These are phyloP conservation scores for Venturia asperata DNA, from an alignment of 2,329 filamentous ascomycete genomes.

Conservation along the genomic window DNA sequence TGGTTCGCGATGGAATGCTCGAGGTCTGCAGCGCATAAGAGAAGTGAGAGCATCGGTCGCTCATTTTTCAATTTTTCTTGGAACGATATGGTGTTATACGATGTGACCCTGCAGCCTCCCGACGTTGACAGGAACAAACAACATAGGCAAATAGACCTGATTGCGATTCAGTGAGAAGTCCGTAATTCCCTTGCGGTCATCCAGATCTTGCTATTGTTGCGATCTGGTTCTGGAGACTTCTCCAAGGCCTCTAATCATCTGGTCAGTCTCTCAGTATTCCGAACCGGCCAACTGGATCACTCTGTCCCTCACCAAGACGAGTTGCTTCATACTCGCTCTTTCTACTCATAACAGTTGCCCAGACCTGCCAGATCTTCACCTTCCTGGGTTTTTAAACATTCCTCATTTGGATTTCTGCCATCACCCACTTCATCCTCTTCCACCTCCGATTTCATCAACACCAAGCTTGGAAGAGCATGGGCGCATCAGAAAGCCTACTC, in stretches of 20 bases:
- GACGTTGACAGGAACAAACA: not conserved
- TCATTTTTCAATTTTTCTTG: not conserved
- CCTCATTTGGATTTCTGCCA: not conserved
- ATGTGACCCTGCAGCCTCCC: not conserved
- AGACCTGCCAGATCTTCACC: not conserved
- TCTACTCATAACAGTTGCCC: constrained; percentile 1
- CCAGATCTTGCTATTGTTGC: not conserved
- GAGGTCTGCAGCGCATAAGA: not conserved
- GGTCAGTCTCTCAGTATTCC: not conserved
- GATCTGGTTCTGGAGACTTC: no score
- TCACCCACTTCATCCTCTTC: not conserved
- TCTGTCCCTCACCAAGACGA: not conserved
- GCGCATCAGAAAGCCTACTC: not conserved
- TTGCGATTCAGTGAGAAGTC: not conserved
- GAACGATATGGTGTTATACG: not conserved
- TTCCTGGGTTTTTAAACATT: not conserved
- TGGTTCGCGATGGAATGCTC: not conserved
- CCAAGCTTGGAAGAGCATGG: not conserved
- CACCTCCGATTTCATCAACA: not conserved
- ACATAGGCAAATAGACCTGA: not conserved
- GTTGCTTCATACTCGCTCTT: not conserved
- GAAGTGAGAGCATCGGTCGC: not conserved
- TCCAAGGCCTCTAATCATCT: not conserved
- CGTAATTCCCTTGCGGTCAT: not conserved
- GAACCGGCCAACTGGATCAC: not conserved